A percentile compares a stretch with the other conserved stretches of the same genome.
phyloP scores from a whole-genome alignment of 2,329 filamentous ascomycete genomes.

The Aureobasidium sp. region DNA sequence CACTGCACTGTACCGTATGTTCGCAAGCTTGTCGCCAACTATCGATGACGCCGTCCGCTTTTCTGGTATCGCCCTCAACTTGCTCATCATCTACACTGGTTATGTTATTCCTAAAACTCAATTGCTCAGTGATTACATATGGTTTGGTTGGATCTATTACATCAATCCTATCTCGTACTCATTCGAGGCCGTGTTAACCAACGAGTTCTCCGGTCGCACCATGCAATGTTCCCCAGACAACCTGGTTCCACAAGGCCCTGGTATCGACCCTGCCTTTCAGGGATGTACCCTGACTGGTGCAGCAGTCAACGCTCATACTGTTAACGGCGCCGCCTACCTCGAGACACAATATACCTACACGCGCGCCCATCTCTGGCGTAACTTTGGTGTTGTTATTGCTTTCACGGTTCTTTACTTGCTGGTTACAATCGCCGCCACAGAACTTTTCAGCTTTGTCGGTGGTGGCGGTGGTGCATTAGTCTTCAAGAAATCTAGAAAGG shows the following conservation, averaged over 20 bases:
- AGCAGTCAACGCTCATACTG: constrained; percentile 40
- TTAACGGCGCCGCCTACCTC: constrained; percentile 51
- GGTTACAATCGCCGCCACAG: constrained; percentile 63
- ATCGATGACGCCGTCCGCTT: constrained; percentile 62
- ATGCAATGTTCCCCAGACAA: constrained; percentile 55
- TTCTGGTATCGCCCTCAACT: constrained; percentile 54
- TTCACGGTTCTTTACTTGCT: constrained; percentile 68
- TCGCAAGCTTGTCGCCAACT: constrained; percentile 55
- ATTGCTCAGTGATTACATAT: constrained; percentile 52
- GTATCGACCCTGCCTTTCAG: constrained; percentile 49
- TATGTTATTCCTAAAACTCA: constrained; percentile 62
- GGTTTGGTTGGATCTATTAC: constrained; percentile 57
- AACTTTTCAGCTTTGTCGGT: constrained; percentile 56
- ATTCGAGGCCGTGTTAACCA: constrained; percentile 61
- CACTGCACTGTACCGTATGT: constrained; percentile 59
- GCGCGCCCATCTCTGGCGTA: constrained; percentile 57
- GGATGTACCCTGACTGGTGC: constrained; percentile 58
- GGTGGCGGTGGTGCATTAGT: constrained; percentile 61
- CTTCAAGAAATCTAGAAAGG: constrained; percentile 61
- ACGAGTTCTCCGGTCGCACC: constrained; percentile 52
- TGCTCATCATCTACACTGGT: constrained; percentile 57
- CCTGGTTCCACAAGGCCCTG: constrained; percentile 54
- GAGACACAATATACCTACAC: constrained; percentile 50
- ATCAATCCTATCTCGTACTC: constrained; percentile 49
- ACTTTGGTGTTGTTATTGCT: constrained; percentile 70